Evolutionary conservation across 371 early-diverging fungal species (phyloP).

Genomic region (Circinella minor): DNA sequence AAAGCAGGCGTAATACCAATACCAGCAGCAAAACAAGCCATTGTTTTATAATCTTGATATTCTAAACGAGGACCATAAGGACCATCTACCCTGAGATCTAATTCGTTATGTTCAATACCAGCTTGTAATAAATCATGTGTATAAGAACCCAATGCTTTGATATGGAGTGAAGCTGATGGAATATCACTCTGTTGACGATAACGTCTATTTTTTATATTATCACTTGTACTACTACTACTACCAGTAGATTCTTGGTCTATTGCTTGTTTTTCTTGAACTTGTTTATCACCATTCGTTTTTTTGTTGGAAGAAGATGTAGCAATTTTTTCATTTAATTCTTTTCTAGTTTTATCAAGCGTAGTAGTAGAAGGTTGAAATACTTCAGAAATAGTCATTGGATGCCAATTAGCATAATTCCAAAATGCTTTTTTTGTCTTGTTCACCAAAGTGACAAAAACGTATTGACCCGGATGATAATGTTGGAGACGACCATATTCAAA

Average conservation of each 20-base stretch:
- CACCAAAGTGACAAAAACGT: slow-evolving; percentile 43
- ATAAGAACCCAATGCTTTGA: slow-evolving; percentile 46
- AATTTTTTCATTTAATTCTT: slow-evolving; percentile 1
- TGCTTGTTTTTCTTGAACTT: neutral
- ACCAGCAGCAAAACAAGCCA: slow-evolving; percentile 43
- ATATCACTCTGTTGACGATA: neutral
- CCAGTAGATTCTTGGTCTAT: neutral
- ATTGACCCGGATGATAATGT: slow-evolving; percentile 49
- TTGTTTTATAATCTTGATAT: slow-evolving; percentile 43
- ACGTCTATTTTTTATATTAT: neutral
- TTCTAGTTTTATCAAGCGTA: neutral
- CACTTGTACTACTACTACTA: neutral
- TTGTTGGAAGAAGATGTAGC: too few species aligned
- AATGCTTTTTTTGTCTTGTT: slow-evolving; percentile 14
- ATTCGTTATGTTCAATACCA: slow-evolving; percentile 14
- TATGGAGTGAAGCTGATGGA: slow-evolving; percentile 41
- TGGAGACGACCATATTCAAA: slow-evolving; percentile 33
- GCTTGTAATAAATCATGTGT: slow-evolving; percentile 22
- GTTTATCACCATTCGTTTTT: neutral
- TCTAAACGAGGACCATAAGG: slow-evolving; percentile 47
- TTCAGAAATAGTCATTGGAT: slow-evolving; percentile 52
- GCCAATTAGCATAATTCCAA: slow-evolving; percentile 45
- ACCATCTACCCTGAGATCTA: slow-evolving; percentile 44
- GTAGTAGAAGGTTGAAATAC: slow-evolving; percentile 21
- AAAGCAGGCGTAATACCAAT: slow-evolving; percentile 53